Conservation (phyloP, 2,329 filamentous ascomycete genomes). For the Blumeria graminis region DNA sequence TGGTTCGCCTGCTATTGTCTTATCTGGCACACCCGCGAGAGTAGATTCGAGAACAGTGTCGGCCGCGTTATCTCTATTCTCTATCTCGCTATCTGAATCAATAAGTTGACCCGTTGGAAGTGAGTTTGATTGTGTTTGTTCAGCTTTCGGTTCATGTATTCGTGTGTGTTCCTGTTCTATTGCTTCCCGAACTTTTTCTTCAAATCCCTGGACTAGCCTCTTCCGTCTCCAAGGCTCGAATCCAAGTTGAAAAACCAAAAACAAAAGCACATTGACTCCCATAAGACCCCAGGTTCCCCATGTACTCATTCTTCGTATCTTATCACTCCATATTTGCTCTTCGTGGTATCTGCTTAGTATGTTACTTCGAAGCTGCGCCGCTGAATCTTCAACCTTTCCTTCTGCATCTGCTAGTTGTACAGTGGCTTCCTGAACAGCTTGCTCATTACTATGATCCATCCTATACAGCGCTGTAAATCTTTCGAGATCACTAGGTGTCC, state of each 20-base stretch:
- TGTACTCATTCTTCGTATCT: slow-evolving; percentile 84
- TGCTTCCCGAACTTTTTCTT: slow-evolving; percentile 47
- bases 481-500: slow-evolving; percentile 70
- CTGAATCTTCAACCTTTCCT: slow-evolving; percentile 52
- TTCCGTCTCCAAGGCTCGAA: slow-evolving; percentile 79
- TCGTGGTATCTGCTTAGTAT: slow-evolving; percentile 90
- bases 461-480: slow-evolving; percentile 84
- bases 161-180: slow-evolving; percentile 20
- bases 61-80: neutral
- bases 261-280: slow-evolving; percentile 81
- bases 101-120: neutral
- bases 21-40: neutral
- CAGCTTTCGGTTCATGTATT: slow-evolving; percentile 14
- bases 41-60: no score
- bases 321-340: slow-evolving; percentile 97
- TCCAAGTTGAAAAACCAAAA: slow-evolving; percentile 66
- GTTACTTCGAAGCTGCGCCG: slow-evolving; percentile 49
- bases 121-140: neutral
- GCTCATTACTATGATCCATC: slow-evolving; percentile 79
- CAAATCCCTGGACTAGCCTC: slow-evolving; percentile 60
- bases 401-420: slow-evolving; percentile 53
- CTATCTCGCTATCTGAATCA: neutral
- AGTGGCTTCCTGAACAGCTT: slow-evolving; percentile 49
- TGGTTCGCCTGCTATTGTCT: neutral
- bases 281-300: slow-evolving; percentile 98